Percentiles rank a stretch among this genome's conserved stretches.
Evolutionary conservation across 1,139 yeast species (phyloP).

Genomic region (Suhomyces yuchorum): DNA sequence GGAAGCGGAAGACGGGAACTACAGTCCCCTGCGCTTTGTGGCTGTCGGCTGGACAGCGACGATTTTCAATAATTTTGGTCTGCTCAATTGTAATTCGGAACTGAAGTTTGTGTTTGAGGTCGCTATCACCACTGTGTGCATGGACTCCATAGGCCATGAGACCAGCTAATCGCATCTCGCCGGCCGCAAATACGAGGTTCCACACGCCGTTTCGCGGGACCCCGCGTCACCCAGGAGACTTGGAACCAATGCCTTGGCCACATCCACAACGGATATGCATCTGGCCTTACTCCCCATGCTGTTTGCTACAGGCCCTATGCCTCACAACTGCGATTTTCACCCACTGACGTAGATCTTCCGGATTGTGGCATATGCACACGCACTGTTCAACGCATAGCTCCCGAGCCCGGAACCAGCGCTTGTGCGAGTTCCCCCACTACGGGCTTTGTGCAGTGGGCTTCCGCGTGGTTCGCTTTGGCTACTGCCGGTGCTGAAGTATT

Average conservation of each 20-base stretch:
- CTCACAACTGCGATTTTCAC: background rate
- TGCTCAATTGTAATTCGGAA: too few relatives aligned
- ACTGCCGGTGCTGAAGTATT: slow-evolving; percentile 9
- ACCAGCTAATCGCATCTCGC: too few relatives aligned
- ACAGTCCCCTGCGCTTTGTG: too few relatives aligned
- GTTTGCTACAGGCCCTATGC: background rate
- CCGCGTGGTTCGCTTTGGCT: slow-evolving; percentile 1
- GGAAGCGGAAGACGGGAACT: too few relatives aligned
- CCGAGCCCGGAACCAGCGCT: background rate
- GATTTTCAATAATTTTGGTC: too few relatives aligned
- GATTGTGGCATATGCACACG: slow-evolving; percentile 3
- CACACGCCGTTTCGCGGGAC: background rate
- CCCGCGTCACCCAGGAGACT: background rate
- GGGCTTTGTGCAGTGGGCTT: slow-evolving; percentile 1
- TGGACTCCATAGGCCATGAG: too few relatives aligned
- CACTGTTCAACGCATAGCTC: background rate
- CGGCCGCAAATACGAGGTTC: background rate
- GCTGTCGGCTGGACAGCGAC: too few relatives aligned
- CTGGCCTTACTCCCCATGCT: background rate
- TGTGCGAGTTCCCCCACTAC: background rate
- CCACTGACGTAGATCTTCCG: background rate
- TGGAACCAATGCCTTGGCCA: background rate
- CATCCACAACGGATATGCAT: background rate
- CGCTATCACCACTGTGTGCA: too few relatives aligned
- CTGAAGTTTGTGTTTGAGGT: too few relatives aligned